A percentile compares a stretch with the other conserved stretches of the same genome.
Evolutionary conservation across 1,139 yeast species (phyloP).

Genomic region (Protomyces lactucae-debilis): DNA sequence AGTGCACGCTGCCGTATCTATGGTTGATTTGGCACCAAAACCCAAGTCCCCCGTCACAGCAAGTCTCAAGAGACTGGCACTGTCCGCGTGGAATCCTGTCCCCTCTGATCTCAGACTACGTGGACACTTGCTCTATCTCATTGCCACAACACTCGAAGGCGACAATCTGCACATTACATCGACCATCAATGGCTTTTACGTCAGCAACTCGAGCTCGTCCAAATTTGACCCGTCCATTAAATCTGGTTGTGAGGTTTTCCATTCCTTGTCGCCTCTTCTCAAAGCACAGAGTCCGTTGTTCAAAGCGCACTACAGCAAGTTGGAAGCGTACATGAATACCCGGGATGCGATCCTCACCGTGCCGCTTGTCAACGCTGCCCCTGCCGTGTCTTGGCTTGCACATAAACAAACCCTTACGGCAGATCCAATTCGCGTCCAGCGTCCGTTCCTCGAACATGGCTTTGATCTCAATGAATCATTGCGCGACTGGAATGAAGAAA

Average conservation of each 20-base stretch:
- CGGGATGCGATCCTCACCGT: slow-evolving; percentile 54
- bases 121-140: slow-evolving; percentile 79
- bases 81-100: slow-evolving; percentile 87
- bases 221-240: slow-evolving; percentile 61
- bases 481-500: slow-evolving; percentile 86
- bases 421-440: slow-evolving; percentile 61
- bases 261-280: slow-evolving; percentile 53
- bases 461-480: slow-evolving; percentile 50
- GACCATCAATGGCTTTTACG: slow-evolving; percentile 69
- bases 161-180: slow-evolving; percentile 75
- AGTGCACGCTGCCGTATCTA: neutral
- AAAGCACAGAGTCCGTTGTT: slow-evolving; percentile 54
- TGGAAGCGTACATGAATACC: slow-evolving; percentile 45
- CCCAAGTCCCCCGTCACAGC: slow-evolving; percentile 32
- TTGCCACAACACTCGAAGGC: slow-evolving; percentile 71
- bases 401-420: slow-evolving; percentile 42
- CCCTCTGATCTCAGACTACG: slow-evolving; percentile 57
- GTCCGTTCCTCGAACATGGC: slow-evolving; percentile 52
- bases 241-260: slow-evolving; percentile 42
- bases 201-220: slow-evolving; percentile 61
- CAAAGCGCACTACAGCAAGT: slow-evolving; percentile 43
- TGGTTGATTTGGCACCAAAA: neutral
- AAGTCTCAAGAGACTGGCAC: slow-evolving; percentile 46
- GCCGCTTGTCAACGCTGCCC: slow-evolving; percentile 57
- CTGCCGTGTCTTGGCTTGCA: slow-evolving; percentile 75